Conservation (phyloP, 352 stramenopile species). For the Plasmopara halstedii region DNA sequence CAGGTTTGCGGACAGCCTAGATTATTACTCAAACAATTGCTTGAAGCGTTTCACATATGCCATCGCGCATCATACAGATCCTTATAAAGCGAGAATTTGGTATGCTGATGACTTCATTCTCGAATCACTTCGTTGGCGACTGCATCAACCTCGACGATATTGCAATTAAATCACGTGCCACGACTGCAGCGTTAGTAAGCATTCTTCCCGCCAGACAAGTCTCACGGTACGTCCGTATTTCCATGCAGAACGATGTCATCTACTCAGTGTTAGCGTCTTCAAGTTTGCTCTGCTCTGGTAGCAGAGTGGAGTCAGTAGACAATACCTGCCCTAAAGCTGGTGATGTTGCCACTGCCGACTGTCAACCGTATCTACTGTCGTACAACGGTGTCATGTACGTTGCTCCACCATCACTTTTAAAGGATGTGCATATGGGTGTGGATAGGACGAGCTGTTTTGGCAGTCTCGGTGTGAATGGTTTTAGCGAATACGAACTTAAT, state of each 20-base stretch:
- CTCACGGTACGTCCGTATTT: conserved; percentile 6
- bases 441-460: no score
- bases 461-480: no score
- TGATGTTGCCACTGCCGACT: conserved; percentile 13
- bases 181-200: conserved; percentile 3
- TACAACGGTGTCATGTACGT: conserved; percentile 14
- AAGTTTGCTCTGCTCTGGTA: conserved; percentile 12
- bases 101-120: conserved; percentile 9
- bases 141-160: conserved; percentile 1
- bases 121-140: conserved; percentile 6
- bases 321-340: conserved; percentile 10
- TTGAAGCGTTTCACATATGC: no score
- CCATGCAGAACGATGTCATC: conserved; percentile 16
- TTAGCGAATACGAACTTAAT: no score
- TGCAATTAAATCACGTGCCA: not conserved
- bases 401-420: no score
- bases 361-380: conserved; percentile 10
- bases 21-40: no score
- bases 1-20: no score
- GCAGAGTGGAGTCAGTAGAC: conserved; percentile 2
- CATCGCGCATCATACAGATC: no score
- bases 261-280: conserved; percentile 13
- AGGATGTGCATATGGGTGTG: no score
- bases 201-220: conserved; percentile 4
- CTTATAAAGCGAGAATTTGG: no score